Base-by-base conservation (phyloP, 2,329 filamentous ascomycete species). In the Elsinoe necatrix region DNA sequence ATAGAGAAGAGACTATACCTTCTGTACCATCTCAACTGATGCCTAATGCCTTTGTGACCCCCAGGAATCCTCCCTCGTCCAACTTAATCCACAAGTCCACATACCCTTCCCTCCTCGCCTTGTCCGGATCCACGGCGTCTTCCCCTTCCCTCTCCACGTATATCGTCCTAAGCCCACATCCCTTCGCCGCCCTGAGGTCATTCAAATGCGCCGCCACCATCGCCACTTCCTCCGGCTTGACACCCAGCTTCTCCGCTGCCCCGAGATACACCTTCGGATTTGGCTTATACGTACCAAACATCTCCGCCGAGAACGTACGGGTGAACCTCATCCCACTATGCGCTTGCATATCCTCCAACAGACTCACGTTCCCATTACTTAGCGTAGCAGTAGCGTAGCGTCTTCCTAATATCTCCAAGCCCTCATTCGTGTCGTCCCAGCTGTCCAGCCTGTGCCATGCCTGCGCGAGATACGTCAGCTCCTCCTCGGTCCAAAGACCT, bases 261-360 rank as follows among this genome's bases (percentile, higher is more conserved):
- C 87, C 87, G 1, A 79, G 75, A 65, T 93, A 93, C 1, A 85
- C 83, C 54, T 69, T 73, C 6, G 80, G 79, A 59, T 80, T 77
- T 1, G 87, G 87, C 73, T 93, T 93, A 69, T 92, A 93, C 0
- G 81, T 82, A 43, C 76, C 73, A 66, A 91, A 92, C 61, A 84
- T 78, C 69, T 87, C 86, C 0, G 83, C 81, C 7, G 82, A 87
- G 58, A 85, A 73, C 37, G 90, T 63, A 55, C 76, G 71, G 20
- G 75, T 75, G 64, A 90, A 92, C 0, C 77, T 77, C 52, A 91
- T 75, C 3, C 70, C 68, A 1, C 80, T 83, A 63, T 81, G 75
- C 52, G 71, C 66, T 51, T 79, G 71, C 50, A 93, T 75, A 65
- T 92, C 87, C 1, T 72, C 66, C 42, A 92, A 74, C n/a, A 92